These are phyloP conservation scores for Letharia lupina DNA, from an alignment of 495 filamentous ascomycete genomes.

Conservation along the genomic window DNA sequence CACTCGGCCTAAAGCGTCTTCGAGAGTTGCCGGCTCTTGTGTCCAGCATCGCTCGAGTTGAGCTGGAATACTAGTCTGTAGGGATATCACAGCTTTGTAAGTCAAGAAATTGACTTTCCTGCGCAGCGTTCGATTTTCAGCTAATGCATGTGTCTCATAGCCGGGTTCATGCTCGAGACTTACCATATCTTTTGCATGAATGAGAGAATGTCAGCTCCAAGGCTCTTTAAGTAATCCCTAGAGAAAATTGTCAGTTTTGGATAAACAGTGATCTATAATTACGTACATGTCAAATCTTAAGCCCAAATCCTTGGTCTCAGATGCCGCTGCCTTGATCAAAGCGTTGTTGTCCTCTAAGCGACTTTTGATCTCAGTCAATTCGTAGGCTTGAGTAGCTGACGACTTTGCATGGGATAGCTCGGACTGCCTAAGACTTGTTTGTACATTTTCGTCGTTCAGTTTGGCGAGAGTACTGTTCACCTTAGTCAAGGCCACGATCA, in stretches of 20 bases:
- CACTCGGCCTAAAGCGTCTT: not conserved
- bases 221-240: not conserved
- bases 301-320: not conserved
- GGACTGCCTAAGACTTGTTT: not conserved
- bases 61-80: conserved; percentile 2
- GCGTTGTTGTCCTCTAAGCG: not conserved
- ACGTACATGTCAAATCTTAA: conserved; percentile 2
- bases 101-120: conserved; percentile 12
- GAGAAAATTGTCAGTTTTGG: not conserved
- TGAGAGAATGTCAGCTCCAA: conserved; percentile 2
- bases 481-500: not conserved
- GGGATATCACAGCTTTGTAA: conserved; percentile 5
- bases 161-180: too few species aligned
- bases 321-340: not conserved
- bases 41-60: not conserved
- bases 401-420: not conserved
- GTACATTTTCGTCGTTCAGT: not conserved
- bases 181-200: conserved; percentile 7
- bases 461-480: not conserved
- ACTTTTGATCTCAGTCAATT: not conserved
- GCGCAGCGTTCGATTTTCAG: not conserved
- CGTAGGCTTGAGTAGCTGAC: not conserved
- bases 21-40: conserved; percentile 4
- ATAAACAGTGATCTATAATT: not conserved
- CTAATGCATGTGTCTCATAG: not conserved